Conservation (phyloP, 2,329 filamentous ascomycete species). For the Phyllosticta paracitricarpa region DNA sequence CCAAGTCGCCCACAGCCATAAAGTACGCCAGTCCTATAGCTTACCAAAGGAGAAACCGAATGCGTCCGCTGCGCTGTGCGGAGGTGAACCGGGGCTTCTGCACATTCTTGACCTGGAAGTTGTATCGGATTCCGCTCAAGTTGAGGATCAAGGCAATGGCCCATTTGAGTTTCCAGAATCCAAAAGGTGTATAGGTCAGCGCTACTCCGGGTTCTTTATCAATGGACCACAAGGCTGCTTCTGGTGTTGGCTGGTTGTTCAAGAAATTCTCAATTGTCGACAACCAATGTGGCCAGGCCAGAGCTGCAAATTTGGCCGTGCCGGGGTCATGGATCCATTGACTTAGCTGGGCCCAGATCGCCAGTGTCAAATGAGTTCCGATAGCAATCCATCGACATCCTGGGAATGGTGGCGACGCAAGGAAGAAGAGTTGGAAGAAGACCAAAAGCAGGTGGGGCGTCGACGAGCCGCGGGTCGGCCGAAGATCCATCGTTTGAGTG, state of each 20-base stretch:
- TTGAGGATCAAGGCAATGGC: slow-evolving; percentile 10
- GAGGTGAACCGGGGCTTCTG: slow-evolving; percentile 1
- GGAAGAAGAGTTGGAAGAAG: too few species aligned
- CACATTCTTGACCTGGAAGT: slow-evolving; percentile 12
- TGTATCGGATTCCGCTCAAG: slow-evolving; percentile 10
- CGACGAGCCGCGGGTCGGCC: too few species aligned
- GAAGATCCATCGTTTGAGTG: too few species aligned
- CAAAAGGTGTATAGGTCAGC: neutral
- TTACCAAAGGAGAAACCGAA: slow-evolving; percentile 6
- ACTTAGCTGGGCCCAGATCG: neutral
- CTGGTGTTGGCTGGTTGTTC: neutral
- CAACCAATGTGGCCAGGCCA: slow-evolving; percentile 12
- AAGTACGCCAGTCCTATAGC: neutral
- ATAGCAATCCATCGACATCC: too few species aligned
- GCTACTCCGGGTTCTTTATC: slow-evolving; percentile 8
- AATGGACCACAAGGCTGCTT: slow-evolving; percentile 8
- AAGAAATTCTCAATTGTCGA: slow-evolving; percentile 11
- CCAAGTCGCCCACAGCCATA: slow-evolving; percentile 9
- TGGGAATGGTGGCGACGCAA: too few species aligned
- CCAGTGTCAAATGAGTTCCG: neutral
- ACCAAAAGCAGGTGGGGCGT: too few species aligned
- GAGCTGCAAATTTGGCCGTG: slow-evolving; percentile 3
- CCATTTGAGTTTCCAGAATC: slow-evolving; percentile 12
- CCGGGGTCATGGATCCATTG: slow-evolving; percentile 3
- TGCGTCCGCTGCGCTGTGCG: too few species aligned